A percentile compares a stretch with the other conserved stretches of the same genome.
Evolutionary conservation across 1,284 basidiomycete species (phyloP).

Genomic region (Testicularia cyperi): DNA sequence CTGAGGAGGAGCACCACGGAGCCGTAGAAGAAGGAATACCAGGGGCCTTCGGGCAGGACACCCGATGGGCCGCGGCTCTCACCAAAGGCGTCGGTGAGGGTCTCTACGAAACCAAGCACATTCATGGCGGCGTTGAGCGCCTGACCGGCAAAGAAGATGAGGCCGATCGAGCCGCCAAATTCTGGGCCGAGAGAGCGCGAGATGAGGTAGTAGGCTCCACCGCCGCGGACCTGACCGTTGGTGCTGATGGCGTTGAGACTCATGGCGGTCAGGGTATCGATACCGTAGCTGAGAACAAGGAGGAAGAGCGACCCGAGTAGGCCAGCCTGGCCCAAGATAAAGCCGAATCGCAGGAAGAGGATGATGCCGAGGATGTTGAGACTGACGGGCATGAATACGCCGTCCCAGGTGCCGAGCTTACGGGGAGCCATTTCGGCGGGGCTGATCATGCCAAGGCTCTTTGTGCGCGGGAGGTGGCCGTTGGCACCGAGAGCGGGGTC

Average conservation of each 20-base stretch:
- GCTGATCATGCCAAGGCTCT: constrained; percentile 46
- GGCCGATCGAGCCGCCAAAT: constrained; percentile 58
- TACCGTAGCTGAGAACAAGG: constrained; percentile 50
- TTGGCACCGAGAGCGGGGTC: constrained; percentile 3
- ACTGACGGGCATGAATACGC: constrained; percentile 59
- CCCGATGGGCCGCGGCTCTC: constrained; percentile 32
- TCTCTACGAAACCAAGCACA: constrained; percentile 58
- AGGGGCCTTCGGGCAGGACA: constrained; percentile 55
- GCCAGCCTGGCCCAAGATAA: constrained; percentile 57
- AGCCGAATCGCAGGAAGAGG: constrained; percentile 58
- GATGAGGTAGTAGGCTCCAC: constrained; percentile 59
- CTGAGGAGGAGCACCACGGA: constrained; percentile 48
- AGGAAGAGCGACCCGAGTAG: constrained; percentile 53
- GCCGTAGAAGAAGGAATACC: constrained; percentile 56
- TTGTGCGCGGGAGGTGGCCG: constrained; percentile 20
- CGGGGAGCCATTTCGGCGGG: constrained; percentile 43
- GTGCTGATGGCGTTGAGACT: constrained; percentile 58
- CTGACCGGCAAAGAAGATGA: constrained; percentile 58
- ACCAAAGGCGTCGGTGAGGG: constrained; percentile 53
- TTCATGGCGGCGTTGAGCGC: constrained; percentile 59
- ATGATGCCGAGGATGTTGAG: constrained; percentile 60
- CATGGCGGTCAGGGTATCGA: constrained; percentile 57
- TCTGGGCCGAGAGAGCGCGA: constrained; percentile 58
- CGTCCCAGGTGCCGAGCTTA: constrained; percentile 59
- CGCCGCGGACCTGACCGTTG: constrained; percentile 58